phyloP scores from a whole-genome alignment of 305 asterid genomes.

The Nicotiana rustica region DNA sequence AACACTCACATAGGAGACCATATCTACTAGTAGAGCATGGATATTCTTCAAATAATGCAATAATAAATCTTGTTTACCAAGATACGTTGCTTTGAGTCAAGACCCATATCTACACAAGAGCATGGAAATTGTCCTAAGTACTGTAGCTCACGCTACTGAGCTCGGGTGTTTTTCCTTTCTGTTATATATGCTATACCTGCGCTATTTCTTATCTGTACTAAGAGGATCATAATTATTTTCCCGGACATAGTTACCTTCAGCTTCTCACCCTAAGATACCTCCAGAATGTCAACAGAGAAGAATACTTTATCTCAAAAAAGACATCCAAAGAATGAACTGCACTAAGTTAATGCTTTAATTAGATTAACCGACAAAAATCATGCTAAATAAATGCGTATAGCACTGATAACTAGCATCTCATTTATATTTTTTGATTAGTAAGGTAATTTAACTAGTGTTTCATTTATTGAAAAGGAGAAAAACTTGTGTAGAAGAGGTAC shows the following conservation, averaged over 20 bases:
- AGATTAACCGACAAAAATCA: background rate
- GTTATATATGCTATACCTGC: background rate
- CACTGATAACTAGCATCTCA: background rate
- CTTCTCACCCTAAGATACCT: slow-evolving; percentile 4
- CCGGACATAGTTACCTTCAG: background rate
- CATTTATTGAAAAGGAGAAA: background rate
- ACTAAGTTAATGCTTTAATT: background rate
- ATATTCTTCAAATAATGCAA: too few relatives aligned
- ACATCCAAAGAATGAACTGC: slow-evolving; percentile 6
- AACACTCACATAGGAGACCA: slow-evolving; percentile 19
- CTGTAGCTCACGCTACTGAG: background rate
- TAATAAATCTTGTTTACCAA: background rate
- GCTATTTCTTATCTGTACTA: background rate
- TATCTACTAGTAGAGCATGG: slow-evolving; percentile 21
- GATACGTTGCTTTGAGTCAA: background rate
- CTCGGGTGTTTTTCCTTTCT: background rate
- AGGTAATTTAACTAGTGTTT: background rate
- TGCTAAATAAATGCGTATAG: background rate
- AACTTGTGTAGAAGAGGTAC: background rate
- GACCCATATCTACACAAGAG: background rate
- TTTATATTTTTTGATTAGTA: background rate
- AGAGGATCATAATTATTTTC: background rate
- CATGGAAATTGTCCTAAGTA: background rate
- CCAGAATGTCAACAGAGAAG: background rate
- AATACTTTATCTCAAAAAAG: background rate